Evolutionary conservation across 2,329 filamentous ascomycete species (phyloP).

Genomic region (Aspergillus pseudoglaucus): DNA sequence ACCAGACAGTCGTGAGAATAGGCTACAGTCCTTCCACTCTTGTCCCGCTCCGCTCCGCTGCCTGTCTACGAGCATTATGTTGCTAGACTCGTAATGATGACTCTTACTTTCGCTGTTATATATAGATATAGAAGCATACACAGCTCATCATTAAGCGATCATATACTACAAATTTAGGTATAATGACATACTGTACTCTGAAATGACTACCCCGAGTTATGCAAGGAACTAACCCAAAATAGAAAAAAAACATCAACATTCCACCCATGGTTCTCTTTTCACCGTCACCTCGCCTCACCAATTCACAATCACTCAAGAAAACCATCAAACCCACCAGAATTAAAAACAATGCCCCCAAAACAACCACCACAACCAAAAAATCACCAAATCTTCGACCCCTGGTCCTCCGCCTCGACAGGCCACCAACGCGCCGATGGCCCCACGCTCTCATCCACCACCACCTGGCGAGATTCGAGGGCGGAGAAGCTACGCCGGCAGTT

Average conservation of each 20-base stretch:
- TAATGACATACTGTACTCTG: too few relatives aligned
- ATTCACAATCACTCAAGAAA: neutral
- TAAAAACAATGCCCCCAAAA: neutral
- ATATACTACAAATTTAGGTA: too few relatives aligned
- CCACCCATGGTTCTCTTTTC: slow-evolving; percentile 7
- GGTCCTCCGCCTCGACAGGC: slow-evolving; percentile 65
- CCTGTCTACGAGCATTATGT: too few relatives aligned
- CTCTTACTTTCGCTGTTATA: too few relatives aligned
- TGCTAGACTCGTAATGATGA: too few relatives aligned
- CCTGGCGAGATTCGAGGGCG: slow-evolving; percentile 66
- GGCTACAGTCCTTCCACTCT: too few relatives aligned
- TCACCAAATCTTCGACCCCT: slow-evolving; percentile 34
- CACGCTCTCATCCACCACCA: slow-evolving; percentile 50
- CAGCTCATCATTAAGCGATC: too few relatives aligned
- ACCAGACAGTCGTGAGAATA: too few relatives aligned
- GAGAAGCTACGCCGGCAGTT: slow-evolving; percentile 67
- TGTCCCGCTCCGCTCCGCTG: too few relatives aligned
- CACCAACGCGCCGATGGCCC: slow-evolving; percentile 70
- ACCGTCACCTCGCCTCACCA: slow-evolving; percentile 8
- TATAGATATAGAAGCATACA: too few relatives aligned
- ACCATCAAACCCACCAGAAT: neutral
- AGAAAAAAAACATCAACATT: slow-evolving; percentile 22
- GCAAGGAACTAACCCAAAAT: slow-evolving; percentile 14
- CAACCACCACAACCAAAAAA: slow-evolving; percentile 11
- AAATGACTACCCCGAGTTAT: slow-evolving; percentile 10